Evolutionary conservation across 2,329 filamentous ascomycete genomes (phyloP), one percentile per base, ranked within the genome.

Genomic region (Fonsecaea monophora): DNA sequence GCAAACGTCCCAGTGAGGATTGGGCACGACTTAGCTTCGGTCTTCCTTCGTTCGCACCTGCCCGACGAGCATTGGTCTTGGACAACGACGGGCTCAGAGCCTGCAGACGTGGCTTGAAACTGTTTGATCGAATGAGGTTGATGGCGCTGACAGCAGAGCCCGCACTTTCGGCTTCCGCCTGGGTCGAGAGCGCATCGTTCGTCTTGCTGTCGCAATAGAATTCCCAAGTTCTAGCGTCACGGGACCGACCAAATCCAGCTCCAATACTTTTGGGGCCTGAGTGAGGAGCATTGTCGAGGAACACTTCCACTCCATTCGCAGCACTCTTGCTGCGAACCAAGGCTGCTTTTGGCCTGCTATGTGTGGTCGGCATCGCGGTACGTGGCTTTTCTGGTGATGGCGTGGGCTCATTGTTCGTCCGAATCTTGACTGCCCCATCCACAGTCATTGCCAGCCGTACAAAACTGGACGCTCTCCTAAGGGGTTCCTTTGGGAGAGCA

Each of bases 151-250:
- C 86, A 62, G 92, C 92, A 50, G 91, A 94, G 25, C 92, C 92
- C 71, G 85, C 92, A 7, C 87, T 87, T 75, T 96, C 92, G 72
- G 92, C 89, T 78, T 94, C 90, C 9, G 91, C 91, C 71, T 92
- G 90, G n/a, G 87, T 86, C 25, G 90, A 93, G 63, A 97, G 81
- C 71, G 92, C 91, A 74, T 92, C 92, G 53, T 90, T 89, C 60
- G 86, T 83, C 71, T 95, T 91, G 7, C 89, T 89, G 75, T 96
- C 92, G 74, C 92, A 94, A 80, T 91, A 94, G 65, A 92, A 92
- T 75, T 96, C 92, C 94, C 94, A 97, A 6, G 90, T 91, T 59
- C 93, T 89, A 18, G 93, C 92, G 77, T 97, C 92, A 62, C 92
- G 89, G 65, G 94, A 97, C 64, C 94, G 87, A 62, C 92, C 92